Evolutionary conservation across 495 filamentous ascomycete species (phyloP).

Genomic region (Umbilicaria muhlenbergii): DNA sequence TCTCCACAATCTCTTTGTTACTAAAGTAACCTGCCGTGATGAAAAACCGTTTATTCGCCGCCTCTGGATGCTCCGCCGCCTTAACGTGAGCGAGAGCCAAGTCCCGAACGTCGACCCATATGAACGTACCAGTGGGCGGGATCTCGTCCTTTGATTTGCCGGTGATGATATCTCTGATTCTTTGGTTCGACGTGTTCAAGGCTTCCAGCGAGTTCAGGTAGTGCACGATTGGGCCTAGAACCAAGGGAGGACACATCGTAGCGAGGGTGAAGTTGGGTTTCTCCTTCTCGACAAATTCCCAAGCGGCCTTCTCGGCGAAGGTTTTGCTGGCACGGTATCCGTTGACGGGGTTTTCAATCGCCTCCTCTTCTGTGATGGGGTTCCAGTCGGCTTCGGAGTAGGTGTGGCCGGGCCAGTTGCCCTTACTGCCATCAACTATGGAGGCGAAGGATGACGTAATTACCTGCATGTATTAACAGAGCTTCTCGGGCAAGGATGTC

Average conservation of each 20-base stretch:
- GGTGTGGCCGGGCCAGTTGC: constrained; percentile 31
- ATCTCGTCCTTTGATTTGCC: constrained; percentile 51
- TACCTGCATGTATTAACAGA: constrained; percentile 15
- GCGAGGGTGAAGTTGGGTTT: constrained; percentile 63
- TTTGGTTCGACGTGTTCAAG: constrained; percentile 54
- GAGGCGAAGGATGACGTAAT: constrained; percentile 79
- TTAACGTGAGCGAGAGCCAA: constrained; percentile 56
- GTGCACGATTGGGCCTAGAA: constrained; percentile 53
- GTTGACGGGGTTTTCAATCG: constrained; percentile 32
- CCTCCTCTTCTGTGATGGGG: constrained; percentile 58
- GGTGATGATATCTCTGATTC: constrained; percentile 35
- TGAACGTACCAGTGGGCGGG: constrained; percentile 35
- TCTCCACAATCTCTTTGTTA: constrained; percentile 49
- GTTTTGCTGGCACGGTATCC: constrained; percentile 60
- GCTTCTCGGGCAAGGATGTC: too few species aligned
- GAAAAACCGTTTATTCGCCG: constrained; percentile 58
- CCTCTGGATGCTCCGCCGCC: constrained; percentile 50
- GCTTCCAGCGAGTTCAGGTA: constrained; percentile 49
- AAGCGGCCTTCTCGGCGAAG: constrained; percentile 55
- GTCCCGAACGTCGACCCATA: constrained; percentile 58
- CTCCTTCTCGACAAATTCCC: constrained; percentile 67
- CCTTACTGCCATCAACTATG: constrained; percentile 40
- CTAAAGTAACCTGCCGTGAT: constrained; percentile 41
- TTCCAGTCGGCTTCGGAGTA: constrained; percentile 75
- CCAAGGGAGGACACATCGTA: constrained; percentile 58